Percentiles rank a stretch among this genome's conserved stretches.
Evolutionary conservation across 805 yeast species (phyloP).

Genomic region (Kluyveromyces lactis): DNA sequence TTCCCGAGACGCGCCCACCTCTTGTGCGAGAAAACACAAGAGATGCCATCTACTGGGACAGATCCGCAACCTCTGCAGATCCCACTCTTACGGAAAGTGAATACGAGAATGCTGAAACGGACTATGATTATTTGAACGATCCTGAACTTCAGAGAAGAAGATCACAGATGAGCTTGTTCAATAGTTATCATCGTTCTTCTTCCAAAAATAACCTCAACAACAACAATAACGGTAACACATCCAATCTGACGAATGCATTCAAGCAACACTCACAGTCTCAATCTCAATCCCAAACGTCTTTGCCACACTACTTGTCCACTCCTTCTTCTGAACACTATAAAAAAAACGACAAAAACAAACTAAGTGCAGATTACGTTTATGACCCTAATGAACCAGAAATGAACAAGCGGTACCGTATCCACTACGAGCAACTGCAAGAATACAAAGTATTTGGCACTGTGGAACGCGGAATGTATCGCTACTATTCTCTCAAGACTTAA

Average conservation of each 20-base stretch:
- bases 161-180: constrained; percentile 22
- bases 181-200: constrained; percentile 4
- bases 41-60: constrained; percentile 28
- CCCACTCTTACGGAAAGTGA: not conserved
- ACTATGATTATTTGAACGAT: constrained; percentile 25
- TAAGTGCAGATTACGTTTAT: constrained; percentile 15
- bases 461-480: constrained; percentile 39
- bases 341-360: not conserved
- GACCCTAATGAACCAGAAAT: constrained; percentile 21
- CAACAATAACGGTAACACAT: not conserved
- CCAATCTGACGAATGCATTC: constrained; percentile 2
- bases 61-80: constrained; percentile 20
- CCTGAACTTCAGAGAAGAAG: constrained; percentile 27
- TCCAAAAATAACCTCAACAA: not conserved
- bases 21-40: constrained; percentile 7
- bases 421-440: constrained; percentile 27
- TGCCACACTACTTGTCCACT: not conserved
- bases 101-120: constrained; percentile 16
- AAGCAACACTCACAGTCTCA: not conserved
- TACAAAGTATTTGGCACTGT: constrained; percentile 34
- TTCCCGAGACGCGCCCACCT: constrained; percentile 1
- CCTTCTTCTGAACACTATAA: not conserved
- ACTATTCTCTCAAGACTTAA: constrained; percentile 34
- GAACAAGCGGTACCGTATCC: constrained; percentile 19
- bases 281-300: not conserved